These are phyloP conservation scores for Gastrolobium bilobum DNA, from an alignment of 306 rosid genomes.

Conservation along the genomic window DNA sequence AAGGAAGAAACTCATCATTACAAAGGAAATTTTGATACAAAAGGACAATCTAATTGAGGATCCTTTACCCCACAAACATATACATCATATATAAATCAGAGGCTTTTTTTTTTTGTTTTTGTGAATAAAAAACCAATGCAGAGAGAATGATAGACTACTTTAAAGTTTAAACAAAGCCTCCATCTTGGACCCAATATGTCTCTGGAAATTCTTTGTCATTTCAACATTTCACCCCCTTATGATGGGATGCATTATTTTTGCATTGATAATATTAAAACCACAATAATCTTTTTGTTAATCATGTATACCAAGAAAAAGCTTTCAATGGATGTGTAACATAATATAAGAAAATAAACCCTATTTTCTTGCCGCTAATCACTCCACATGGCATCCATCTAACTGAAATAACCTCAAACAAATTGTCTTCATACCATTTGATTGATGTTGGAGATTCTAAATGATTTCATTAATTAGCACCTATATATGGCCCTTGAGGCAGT, in stretches of 20 bases:
- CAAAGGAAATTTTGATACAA: constrained; percentile 73
- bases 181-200: constrained; percentile 81
- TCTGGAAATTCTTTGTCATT: constrained; percentile 54
- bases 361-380: constrained; percentile 61
- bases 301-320: constrained; percentile 27
- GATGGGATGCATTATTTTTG: constrained; percentile 57
- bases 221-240: constrained; percentile 55
- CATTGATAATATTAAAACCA: constrained; percentile 45
- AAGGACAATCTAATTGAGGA: constrained; percentile 73
- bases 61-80: constrained; percentile 78
- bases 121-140: constrained; percentile 49
- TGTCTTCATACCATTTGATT: constrained; percentile 37
- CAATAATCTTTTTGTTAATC: constrained; percentile 36
- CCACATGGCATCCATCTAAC: constrained; percentile 62
- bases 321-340: constrained; percentile 54
- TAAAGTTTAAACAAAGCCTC: constrained; percentile 88
- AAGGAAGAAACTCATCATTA: constrained; percentile 67
- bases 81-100: constrained; percentile 61
- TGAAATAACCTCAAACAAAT: constrained; percentile 37
- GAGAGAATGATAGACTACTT: constrained; percentile 73
- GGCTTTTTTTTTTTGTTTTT: constrained; percentile 60
- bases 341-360: constrained; percentile 48
- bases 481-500: constrained; percentile 32
- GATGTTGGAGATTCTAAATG: constrained; percentile 28
- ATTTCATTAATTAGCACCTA: constrained; percentile 37